These are phyloP conservation scores for Backusella psychrophila DNA, from an alignment of 192 early-diverging fungal species.

Conservation along the genomic window DNA sequence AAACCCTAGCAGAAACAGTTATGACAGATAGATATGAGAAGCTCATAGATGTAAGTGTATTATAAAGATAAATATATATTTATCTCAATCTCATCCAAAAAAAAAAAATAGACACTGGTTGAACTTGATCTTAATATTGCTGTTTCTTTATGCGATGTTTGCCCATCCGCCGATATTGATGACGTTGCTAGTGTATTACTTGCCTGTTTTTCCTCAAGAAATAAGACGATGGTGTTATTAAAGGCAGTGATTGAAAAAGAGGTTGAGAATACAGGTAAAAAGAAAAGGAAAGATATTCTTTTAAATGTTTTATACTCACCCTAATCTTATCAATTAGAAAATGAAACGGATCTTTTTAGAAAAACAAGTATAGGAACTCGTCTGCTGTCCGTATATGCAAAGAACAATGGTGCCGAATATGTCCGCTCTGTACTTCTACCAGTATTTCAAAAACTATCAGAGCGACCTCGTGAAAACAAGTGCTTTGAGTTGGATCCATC, in stretches of 20 bases:
- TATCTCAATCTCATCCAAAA: background rate
- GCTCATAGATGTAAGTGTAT: slow-evolving; percentile 52
- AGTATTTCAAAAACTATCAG: slow-evolving; percentile 55
- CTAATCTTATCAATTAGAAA: slow-evolving; percentile 2
- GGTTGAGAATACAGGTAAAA: slow-evolving; percentile 64
- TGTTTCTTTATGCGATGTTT: slow-evolving; percentile 73
- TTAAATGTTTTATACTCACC: background rate
- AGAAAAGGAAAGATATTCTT: background rate
- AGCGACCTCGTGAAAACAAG: slow-evolving; percentile 51
- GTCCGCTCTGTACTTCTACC: slow-evolving; percentile 61
- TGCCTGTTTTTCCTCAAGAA: slow-evolving; percentile 64
- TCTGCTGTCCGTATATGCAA: slow-evolving; percentile 68
- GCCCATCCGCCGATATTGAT: slow-evolving; percentile 69
- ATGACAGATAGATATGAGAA: slow-evolving; percentile 60
- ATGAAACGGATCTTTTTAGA: slow-evolving; percentile 70
- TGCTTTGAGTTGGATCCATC: slow-evolving; percentile 83
- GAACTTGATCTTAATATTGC: slow-evolving; percentile 63
- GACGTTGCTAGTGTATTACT: slow-evolving; percentile 69
- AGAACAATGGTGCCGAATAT: slow-evolving; percentile 61
- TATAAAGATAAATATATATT: background rate
- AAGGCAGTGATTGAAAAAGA: slow-evolving; percentile 67
- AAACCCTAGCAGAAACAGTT: slow-evolving; percentile 59
- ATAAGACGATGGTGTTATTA: slow-evolving; percentile 57
- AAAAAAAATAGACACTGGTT: slow-evolving; percentile 38
- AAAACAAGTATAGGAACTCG: slow-evolving; percentile 78